phyloP scores from a whole-genome alignment of 1,284 basidiomycete genomes.

The Xanthoconium separans region DNA sequence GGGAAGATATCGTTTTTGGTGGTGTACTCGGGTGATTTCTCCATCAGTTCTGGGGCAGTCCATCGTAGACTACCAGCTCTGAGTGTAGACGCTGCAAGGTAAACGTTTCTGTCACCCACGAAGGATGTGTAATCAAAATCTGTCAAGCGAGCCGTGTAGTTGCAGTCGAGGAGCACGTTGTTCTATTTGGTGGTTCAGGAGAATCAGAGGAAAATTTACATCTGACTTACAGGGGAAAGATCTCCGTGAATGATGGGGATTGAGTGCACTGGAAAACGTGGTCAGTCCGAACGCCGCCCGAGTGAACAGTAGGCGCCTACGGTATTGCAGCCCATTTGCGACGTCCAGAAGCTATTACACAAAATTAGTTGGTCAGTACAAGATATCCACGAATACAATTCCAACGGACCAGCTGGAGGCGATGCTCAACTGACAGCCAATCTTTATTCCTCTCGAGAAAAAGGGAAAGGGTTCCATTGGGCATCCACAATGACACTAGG shows the following conservation, averaged over 20 bases:
- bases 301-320: not conserved
- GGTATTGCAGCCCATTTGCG: not conserved
- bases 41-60: not conserved
- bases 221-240: not conserved
- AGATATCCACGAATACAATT: not conserved
- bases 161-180: conserved; percentile 7
- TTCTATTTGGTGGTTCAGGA: not conserved
- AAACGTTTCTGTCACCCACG: not conserved
- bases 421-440: not conserved
- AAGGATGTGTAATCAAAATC: conserved; percentile 1
- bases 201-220: not conserved
- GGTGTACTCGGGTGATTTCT: too few species aligned
- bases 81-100: not conserved
- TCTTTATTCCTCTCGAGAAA: not conserved
- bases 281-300: too few species aligned
- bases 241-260: conserved; percentile 2
- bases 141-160: not conserved
- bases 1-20: too few species aligned
- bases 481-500: not conserved
- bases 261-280: not conserved
- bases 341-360: not conserved
- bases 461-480: not conserved
- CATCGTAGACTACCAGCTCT: not conserved
- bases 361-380: not conserved
- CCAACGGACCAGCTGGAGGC: not conserved